Evolutionary conservation across 257 asterid genomes (phyloP).

Genomic region (Rauvolfia tetraphylla): DNA sequence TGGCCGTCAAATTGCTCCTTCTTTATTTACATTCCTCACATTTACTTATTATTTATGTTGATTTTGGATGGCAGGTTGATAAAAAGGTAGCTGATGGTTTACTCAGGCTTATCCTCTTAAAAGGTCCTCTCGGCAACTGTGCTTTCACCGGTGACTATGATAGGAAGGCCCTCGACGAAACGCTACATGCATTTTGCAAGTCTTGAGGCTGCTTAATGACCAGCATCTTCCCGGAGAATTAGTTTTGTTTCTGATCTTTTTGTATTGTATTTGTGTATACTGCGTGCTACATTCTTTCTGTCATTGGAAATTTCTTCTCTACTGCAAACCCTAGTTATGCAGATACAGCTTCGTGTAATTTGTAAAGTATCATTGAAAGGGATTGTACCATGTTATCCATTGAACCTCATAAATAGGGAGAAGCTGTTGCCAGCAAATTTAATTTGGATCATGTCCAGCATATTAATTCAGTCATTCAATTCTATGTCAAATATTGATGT

Average conservation of each 20-base stretch:
- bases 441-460: background rate
- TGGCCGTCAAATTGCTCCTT: background rate
- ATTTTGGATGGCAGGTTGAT: conserved; percentile 62
- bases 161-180: conserved; percentile 66
- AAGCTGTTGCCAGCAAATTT: background rate
- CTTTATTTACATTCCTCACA: background rate
- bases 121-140: conserved; percentile 87
- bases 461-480: background rate
- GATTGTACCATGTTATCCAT: background rate
- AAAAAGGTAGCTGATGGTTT: conserved; percentile 94
- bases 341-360: background rate
- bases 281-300: background rate
- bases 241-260: background rate
- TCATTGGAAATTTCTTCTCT: background rate
- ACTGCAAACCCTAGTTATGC: background rate
- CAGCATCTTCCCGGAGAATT: background rate
- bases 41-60: background rate
- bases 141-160: conserved; percentile 91
- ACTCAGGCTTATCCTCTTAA: conserved; percentile 85
- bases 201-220: conserved; percentile 24
- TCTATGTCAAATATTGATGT: background rate
- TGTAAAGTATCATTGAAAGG: background rate
- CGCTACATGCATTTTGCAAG: conserved; percentile 65
- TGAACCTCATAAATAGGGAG: background rate
- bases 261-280: background rate